Percentiles rank a stretch among this genome's conserved stretches.
These are phyloP conservation scores for Lignosus rhinocerotis DNA, from an alignment of 1,284 basidiomycete genomes.

Conservation along the genomic window DNA sequence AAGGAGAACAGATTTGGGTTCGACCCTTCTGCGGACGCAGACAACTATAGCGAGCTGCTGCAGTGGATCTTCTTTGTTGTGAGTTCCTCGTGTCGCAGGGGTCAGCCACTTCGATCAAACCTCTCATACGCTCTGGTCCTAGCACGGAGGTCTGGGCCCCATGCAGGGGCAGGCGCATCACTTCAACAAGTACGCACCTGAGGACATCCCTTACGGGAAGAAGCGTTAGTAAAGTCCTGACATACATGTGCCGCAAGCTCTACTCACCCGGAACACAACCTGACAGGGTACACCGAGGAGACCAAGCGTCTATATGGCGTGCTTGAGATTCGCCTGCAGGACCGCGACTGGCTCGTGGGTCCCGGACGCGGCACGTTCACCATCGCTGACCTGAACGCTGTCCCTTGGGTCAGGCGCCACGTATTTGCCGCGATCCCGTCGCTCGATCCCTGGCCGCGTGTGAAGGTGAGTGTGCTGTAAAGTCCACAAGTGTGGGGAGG, in stretches of 20 bases:
- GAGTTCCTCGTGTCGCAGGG: slow-evolving; percentile 23
- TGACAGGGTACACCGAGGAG: slow-evolving; percentile 70
- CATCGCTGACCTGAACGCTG: slow-evolving; percentile 65
- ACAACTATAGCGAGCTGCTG: slow-evolving; percentile 57
- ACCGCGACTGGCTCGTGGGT: slow-evolving; percentile 72
- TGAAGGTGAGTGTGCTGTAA: slow-evolving; percentile 31
- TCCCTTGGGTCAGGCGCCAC: slow-evolving; percentile 54
- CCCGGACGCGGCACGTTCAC: slow-evolving; percentile 63
- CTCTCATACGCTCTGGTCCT: neutral
- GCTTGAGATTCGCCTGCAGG: slow-evolving; percentile 66
- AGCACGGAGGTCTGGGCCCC: slow-evolving; percentile 73
- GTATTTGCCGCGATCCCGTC: slow-evolving; percentile 49
- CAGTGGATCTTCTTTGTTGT: slow-evolving; percentile 83
- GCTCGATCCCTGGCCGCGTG: slow-evolving; percentile 39
- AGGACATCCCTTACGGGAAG: slow-evolving; percentile 67
- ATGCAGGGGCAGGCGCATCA: slow-evolving; percentile 77
- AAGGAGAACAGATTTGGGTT: slow-evolving; percentile 52
- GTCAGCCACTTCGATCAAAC: neutral
- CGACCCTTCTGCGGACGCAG: slow-evolving; percentile 37
- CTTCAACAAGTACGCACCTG: slow-evolving; percentile 56
- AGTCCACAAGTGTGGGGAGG: neutral
- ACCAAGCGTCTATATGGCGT: slow-evolving; percentile 78
- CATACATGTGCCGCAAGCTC: neutral
- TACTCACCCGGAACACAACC: neutral
- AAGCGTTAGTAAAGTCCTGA: slow-evolving; percentile 41